A percentile compares a stretch with the other conserved stretches of the same genome.
Conservation (phyloP, 78 protist species). For the Creolimax fragrantissima region DNA sequence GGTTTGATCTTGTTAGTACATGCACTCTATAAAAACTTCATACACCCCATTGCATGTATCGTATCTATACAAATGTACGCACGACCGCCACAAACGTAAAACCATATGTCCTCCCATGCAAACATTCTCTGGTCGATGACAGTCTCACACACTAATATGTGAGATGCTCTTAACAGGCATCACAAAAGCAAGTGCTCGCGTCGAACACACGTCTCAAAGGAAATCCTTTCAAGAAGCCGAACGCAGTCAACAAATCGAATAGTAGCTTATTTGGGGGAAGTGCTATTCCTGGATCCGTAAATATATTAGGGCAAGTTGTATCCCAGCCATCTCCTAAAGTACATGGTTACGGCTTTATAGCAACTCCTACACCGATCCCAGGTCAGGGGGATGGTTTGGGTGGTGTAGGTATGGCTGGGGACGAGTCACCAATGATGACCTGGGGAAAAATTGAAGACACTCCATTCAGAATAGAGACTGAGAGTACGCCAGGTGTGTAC, state of each 20-base stretch:
- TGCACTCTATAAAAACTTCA: too few relatives aligned
- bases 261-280: not conserved
- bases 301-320: not conserved
- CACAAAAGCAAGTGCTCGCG: not conserved
- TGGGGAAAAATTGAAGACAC: not conserved
- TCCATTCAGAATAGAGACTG: not conserved
- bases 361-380: not conserved
- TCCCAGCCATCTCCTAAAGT: not conserved
- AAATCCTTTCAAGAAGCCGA: not conserved
- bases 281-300: not conserved
- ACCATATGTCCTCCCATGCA: too few relatives aligned
- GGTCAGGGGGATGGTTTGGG: not conserved
- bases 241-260: not conserved
- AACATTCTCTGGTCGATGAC: too few relatives aligned
- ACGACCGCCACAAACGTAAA: too few relatives aligned
- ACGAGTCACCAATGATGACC: not conserved
- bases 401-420: not conserved
- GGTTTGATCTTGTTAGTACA: too few relatives aligned
- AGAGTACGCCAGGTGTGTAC: not conserved
- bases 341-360: not conserved
- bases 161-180: not conserved
- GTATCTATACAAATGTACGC: too few relatives aligned
- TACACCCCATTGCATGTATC: too few relatives aligned
- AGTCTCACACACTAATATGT: too few relatives aligned
- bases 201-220: not conserved